These are phyloP conservation scores for Naumovozyma dairenensis DNA, from an alignment of 805 yeast species.

Conservation along the genomic window DNA sequence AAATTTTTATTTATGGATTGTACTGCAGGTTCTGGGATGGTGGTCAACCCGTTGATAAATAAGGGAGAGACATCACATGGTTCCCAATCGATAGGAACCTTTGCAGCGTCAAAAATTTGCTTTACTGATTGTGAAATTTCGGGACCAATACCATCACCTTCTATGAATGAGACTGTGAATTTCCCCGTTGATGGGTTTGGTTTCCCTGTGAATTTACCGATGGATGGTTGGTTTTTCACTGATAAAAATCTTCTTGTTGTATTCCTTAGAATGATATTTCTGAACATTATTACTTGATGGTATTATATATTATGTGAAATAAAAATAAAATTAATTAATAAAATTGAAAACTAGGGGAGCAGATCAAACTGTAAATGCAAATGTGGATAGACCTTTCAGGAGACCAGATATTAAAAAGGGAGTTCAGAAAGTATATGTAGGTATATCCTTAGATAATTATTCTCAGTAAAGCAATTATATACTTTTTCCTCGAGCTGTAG, in stretches of 20 bases:
- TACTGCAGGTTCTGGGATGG: constrained; percentile 86
- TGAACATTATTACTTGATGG: constrained; percentile 9
- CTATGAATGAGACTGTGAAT: constrained; percentile 89
- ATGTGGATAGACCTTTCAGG: too few relatives aligned
- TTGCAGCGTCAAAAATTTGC: constrained; percentile 85
- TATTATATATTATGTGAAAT: neutral
- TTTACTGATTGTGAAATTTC: constrained; percentile 94
- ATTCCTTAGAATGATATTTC: constrained; percentile 6
- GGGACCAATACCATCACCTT: constrained; percentile 97
- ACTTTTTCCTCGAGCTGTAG: too few relatives aligned
- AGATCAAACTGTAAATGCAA: too few relatives aligned
- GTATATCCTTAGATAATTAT: too few relatives aligned
- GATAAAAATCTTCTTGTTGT: constrained; percentile 7
- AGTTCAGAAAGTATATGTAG: too few relatives aligned
- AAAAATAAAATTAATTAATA: too few relatives aligned
- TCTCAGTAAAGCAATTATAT: too few relatives aligned
- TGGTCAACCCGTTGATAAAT: constrained; percentile 83
- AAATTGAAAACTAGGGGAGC: too few relatives aligned
- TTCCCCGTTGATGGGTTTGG: constrained; percentile 55
- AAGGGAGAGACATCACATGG: constrained; percentile 92
- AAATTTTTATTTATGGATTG: constrained; percentile 85
- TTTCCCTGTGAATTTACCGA: constrained; percentile 28
- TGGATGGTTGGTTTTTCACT: constrained; percentile 21
- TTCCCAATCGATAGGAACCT: constrained; percentile 96
- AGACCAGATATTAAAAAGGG: too few relatives aligned